Percentiles rank a stretch among this genome's conserved stretches.
Conservation (phyloP, 495 filamentous ascomycete species). For the Xylaria palmicola region DNA sequence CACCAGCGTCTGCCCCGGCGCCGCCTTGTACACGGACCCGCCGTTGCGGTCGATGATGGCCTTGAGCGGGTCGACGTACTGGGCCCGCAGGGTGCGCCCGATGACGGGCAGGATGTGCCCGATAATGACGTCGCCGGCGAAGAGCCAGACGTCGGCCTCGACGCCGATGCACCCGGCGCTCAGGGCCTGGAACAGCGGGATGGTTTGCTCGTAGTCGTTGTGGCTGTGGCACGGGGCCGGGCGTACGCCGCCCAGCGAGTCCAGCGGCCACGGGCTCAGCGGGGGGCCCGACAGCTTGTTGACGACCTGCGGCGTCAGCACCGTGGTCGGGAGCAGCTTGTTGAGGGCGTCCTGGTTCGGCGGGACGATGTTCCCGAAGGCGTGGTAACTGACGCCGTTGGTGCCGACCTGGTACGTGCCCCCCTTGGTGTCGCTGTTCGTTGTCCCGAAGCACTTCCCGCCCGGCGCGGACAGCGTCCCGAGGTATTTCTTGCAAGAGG, state of each 20-base stretch:
- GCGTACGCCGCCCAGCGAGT: conserved; percentile 28
- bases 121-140: conserved; percentile 25
- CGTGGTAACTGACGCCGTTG: conserved; percentile 30
- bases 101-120: conserved; percentile 27
- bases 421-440: conserved; percentile 32
- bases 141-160: conserved; percentile 37
- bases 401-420: conserved; percentile 30
- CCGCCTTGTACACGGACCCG: conserved; percentile 50
- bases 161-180: conserved; percentile 31
- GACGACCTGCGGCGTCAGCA: conserved; percentile 22
- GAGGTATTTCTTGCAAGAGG: conserved; percentile 26
- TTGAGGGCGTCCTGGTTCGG: conserved; percentile 30
- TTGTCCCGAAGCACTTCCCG: conserved; percentile 26
- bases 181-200: conserved; percentile 29
- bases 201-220: conserved; percentile 32
- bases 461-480: conserved; percentile 21
- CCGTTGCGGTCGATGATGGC: conserved; percentile 33
- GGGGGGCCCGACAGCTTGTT: conserved; percentile 27
- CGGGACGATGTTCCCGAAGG: conserved; percentile 26
- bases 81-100: conserved; percentile 26
- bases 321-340: conserved; percentile 25
- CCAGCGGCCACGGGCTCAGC: conserved; percentile 32
- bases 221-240: conserved; percentile 32
- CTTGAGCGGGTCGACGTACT: conserved; percentile 30
- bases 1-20: conserved; percentile 55